Conservation (phyloP, 306 rosid genomes). For the Dicorynia guianensis region DNA sequence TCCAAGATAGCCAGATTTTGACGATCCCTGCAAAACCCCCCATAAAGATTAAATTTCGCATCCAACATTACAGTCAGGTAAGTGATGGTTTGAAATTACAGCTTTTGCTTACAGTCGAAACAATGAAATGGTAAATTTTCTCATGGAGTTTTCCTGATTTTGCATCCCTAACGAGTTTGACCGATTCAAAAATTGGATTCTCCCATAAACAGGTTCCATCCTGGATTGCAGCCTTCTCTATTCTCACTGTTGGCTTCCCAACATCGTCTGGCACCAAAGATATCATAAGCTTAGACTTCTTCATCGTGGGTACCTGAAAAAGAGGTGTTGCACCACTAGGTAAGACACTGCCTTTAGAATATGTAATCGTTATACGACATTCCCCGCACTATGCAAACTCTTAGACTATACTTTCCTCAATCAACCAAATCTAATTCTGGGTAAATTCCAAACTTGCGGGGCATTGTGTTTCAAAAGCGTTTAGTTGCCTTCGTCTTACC, state of each 20-base stretch:
- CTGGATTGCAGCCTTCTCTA: constrained; percentile 74
- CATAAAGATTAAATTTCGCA: constrained; percentile 42
- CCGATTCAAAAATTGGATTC: constrained; percentile 85
- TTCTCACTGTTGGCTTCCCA: constrained; percentile 89
- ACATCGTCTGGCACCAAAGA: constrained; percentile 95
- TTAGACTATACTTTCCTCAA: constrained; percentile 8
- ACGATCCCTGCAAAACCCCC: constrained; percentile 75
- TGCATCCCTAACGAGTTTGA: constrained; percentile 74
- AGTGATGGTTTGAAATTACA: constrained; percentile 2
- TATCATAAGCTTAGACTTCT: constrained; percentile 85
- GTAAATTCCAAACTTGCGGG: constrained; percentile 23
- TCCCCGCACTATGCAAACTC: constrained; percentile 21
- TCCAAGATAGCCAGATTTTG: constrained; percentile 94
- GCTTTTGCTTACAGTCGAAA: constrained; percentile 75
- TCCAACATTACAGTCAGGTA: constrained; percentile 26
- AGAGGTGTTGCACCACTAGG: constrained; percentile 31
- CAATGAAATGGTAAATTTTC: constrained; percentile 95
- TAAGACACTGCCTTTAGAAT: constrained; percentile 48
- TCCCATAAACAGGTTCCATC: constrained; percentile 96
- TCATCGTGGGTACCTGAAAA: constrained; percentile 92
- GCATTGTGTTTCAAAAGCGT: constrained; percentile 17
- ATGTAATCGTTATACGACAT: constrained; percentile 24
- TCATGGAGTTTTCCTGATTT: constrained; percentile 87
- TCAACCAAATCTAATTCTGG: not conserved
- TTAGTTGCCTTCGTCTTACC: constrained; percentile 46